A percentile compares a stretch with the other conserved stretches of the same genome.
These are phyloP conservation scores for Aulographum hederae DNA, from an alignment of 2,329 filamentous ascomycete genomes.

Conservation along the genomic window DNA sequence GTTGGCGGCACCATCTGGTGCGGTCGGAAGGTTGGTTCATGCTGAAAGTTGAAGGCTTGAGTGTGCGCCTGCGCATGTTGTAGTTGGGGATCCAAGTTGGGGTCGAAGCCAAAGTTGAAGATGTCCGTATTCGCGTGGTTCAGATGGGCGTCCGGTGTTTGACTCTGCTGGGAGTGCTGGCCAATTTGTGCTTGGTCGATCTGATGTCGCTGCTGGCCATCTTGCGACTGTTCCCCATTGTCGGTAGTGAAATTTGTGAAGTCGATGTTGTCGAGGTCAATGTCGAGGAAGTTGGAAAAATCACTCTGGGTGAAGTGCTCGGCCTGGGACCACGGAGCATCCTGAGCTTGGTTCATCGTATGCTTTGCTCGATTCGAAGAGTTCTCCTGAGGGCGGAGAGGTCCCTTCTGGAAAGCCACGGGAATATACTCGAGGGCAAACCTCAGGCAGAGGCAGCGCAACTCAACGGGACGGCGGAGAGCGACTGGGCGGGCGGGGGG, in stretches of 20 bases:
- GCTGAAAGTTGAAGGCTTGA: conserved; percentile 4
- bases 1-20: conserved; percentile 56
- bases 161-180: conserved; percentile 1
- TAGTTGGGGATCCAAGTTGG: background rate
- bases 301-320: conserved; percentile 1
- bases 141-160: background rate
- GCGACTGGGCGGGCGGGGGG: no score
- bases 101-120: background rate
- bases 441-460: no score
- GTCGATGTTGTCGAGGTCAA: conserved; percentile 2
- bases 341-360: background rate
- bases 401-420: no score
- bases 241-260: no score
- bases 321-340: background rate
- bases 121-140: background rate
- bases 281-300: conserved; percentile 3
- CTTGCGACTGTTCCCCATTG: no score
- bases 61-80: background rate
- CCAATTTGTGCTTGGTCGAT: background rate
- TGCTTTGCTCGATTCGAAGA: no score
- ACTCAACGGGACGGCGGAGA: no score
- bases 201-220: conserved; percentile 1
- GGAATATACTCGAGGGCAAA: no score
- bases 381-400: no score
- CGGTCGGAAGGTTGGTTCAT: conserved; percentile 26